Evolutionary conservation across 306 rosid species (phyloP), one percentile per base, ranked within the genome.

Genomic region (Trifolium pratense): DNA sequence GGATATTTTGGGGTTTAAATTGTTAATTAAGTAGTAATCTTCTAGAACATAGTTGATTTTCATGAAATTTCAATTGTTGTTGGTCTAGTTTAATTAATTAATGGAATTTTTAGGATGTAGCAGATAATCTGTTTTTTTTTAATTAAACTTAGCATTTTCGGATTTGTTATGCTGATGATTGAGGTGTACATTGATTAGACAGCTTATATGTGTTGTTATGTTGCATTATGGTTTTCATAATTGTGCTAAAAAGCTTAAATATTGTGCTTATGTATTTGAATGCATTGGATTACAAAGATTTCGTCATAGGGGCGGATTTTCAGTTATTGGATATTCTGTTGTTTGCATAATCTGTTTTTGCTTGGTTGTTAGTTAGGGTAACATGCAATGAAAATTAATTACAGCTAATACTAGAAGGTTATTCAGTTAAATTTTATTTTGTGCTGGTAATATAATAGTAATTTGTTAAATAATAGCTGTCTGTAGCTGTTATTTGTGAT

Each of bases 401-500:
- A 40, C 45, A 55, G 15, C 23, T n/a, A 43, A 72, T 42, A 21
- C 68, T 7, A 18, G 60, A 51, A 62, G 68, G 32, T 43, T 51
- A 12, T 43, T 2, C 21, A 17, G 58, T 18, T 73, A 34, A 34
- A 12, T 12, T 57, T 57, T 13, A 2, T 1, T 25, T 57, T 57
- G 25, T 57, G 5, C 5, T 6, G 1, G 15, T 16, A 13, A 31
- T 14, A 66, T 66, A n/a, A 58, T 66, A 48, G 51, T 12, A 51
- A 23, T 66, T 72, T 79, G 68, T 56, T 72, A 23, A 52, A 32
- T 65, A 46, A 9, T 65, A 14, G 61, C 8, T 32, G 29, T 39
- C 29, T 64, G 13, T 46, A 62, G 60, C 21, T 1, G 53, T 74
- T 74, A 12, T 51, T 40, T 56, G 14, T 69, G 64, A 34, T 45